Evolutionary conservation across 257 asterid genomes (phyloP).

Genomic region (Fraxinus pennsylvanica): DNA sequence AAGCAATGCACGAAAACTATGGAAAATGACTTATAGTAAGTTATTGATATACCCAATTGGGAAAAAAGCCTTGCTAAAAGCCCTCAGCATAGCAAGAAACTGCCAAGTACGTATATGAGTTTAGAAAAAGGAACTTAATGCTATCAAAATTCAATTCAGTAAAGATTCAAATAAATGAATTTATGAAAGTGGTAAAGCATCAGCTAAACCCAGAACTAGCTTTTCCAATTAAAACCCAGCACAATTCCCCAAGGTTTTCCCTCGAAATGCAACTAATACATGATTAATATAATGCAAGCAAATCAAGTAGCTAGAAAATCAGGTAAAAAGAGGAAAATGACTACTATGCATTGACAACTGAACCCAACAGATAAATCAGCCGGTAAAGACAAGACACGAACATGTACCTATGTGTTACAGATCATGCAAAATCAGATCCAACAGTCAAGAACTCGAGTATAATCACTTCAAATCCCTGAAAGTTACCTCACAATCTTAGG

Average conservation of each 20-base stretch:
- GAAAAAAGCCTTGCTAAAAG: background rate
- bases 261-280: background rate
- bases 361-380: background rate
- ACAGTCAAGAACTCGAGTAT: background rate
- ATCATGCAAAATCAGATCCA: background rate
- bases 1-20: background rate
- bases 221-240: background rate
- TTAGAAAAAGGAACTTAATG: too few species aligned
- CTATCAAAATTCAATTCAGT: background rate
- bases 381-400: background rate
- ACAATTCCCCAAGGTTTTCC: background rate
- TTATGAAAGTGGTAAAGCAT: background rate
- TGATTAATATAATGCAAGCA: background rate
- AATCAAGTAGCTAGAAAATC: background rate
- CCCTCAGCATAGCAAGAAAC: background rate
- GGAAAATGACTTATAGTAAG: background rate
- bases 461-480: background rate
- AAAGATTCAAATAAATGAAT: background rate
- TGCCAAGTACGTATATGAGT: too few species aligned
- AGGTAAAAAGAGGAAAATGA: background rate
- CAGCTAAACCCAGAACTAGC: background rate
- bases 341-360: background rate
- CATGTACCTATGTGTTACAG: background rate
- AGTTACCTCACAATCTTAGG: background rate
- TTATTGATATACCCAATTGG: background rate